These are phyloP conservation scores for Quercus variabilis DNA, from an alignment of 306 rosid species.

Conservation along the genomic window DNA sequence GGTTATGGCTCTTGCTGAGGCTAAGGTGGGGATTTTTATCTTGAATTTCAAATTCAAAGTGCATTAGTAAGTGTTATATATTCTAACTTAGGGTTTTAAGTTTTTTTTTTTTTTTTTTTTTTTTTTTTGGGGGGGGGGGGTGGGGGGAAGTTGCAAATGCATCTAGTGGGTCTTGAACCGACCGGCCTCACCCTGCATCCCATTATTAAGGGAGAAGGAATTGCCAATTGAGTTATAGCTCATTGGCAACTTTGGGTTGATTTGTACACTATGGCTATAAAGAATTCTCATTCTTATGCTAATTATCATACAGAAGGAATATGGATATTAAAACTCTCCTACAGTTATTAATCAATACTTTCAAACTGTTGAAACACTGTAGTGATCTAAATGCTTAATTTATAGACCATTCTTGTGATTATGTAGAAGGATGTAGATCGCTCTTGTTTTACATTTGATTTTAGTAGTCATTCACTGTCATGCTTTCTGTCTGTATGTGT, in stretches of 20 bases:
- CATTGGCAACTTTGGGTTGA: neutral
- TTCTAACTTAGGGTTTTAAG: neutral
- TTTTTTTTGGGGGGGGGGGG: no score
- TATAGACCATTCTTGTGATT: neutral
- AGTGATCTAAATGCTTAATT: slow-evolving; percentile 9
- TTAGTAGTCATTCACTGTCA: slow-evolving; percentile 2
- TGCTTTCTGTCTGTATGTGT: slow-evolving; percentile 6
- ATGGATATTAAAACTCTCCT: neutral
- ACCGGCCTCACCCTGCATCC: no score
- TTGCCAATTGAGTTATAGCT: no score
- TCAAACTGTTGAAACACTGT: neutral
- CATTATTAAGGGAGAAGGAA: no score
- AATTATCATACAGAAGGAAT: neutral
- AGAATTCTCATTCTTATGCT: neutral
- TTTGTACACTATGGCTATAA: neutral
- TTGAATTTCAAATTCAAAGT: neutral
- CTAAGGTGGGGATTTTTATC: slow-evolving; percentile 55
- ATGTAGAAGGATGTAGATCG: neutral
- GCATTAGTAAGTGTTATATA: neutral
- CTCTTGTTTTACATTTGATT: neutral
- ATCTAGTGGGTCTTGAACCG: no score
- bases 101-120: neutral
- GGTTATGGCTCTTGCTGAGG: slow-evolving; percentile 90
- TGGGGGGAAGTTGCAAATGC: no score
- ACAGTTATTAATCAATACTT: neutral